These are phyloP conservation scores for Salix suchowensis DNA, from an alignment of 345 rosid species.

Conservation along the genomic window DNA sequence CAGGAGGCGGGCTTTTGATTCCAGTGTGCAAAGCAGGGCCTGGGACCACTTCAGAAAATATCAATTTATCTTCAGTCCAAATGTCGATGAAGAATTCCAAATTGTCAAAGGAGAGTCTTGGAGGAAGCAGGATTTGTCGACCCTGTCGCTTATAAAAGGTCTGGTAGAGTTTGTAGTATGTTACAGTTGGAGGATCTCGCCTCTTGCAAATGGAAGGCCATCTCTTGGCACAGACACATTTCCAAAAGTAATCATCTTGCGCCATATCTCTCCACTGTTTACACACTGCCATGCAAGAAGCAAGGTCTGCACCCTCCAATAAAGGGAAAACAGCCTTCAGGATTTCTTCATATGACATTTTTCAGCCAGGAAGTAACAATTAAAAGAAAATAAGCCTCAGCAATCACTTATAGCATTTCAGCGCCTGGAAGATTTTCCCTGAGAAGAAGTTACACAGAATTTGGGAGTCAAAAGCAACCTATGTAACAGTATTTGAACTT, in stretches of 20 bases:
- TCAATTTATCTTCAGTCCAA: constrained; percentile 63
- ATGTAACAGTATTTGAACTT: background rate
- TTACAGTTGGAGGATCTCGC: constrained; percentile 50
- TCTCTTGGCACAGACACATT: constrained; percentile 68
- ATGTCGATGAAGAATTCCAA: constrained; percentile 83
- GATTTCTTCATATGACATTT: constrained; percentile 65
- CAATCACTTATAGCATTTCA: constrained; percentile 11
- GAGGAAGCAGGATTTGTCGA: constrained; percentile 54
- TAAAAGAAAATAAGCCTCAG: constrained; percentile 3
- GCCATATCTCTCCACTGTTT: constrained; percentile 80
- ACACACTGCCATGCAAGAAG: constrained; percentile 70
- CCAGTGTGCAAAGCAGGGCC: constrained; percentile 62
- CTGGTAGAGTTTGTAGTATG: constrained; percentile 67
- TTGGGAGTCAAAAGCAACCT: constrained; percentile 4
- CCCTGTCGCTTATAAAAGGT: constrained; percentile 51
- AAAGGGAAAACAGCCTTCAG: constrained; percentile 79
- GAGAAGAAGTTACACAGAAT: background rate
- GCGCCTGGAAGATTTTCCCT: background rate
- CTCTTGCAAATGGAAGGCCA: constrained; percentile 94
- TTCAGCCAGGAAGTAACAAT: constrained; percentile 12
- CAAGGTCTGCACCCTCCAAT: constrained; percentile 67
- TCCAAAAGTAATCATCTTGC: constrained; percentile 89
- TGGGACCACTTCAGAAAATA: constrained; percentile 71
- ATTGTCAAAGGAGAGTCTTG: constrained; percentile 65
- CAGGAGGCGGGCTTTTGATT: constrained; percentile 45